These are phyloP conservation scores for Tylopilus intermedius DNA, from an alignment of 768 basidiomycete species.

Conservation along the genomic window DNA sequence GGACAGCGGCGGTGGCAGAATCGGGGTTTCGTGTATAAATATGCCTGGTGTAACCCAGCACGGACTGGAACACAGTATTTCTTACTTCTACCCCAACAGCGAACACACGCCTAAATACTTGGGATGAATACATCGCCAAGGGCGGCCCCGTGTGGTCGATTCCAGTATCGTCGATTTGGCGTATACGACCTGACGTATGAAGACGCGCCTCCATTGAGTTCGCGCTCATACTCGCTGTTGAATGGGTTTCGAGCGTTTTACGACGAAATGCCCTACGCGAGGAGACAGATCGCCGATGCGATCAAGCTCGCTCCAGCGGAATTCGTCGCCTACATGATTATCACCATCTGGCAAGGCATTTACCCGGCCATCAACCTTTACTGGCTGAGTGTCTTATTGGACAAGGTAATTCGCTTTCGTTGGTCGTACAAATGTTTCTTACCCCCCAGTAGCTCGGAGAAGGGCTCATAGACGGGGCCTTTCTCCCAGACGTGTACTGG, in stretches of 20 bases:
- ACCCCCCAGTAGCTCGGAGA: slow-evolving; percentile 14
- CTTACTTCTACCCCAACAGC: not conserved
- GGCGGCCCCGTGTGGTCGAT: not conserved
- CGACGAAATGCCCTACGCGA: slow-evolving; percentile 1
- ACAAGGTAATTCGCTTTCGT: slow-evolving; percentile 12
- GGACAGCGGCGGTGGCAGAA: slow-evolving; percentile 5
- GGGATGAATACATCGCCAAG: not conserved
- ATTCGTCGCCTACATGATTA: slow-evolving; percentile 23
- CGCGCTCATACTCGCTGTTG: not conserved
- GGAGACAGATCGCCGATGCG: slow-evolving; percentile 14
- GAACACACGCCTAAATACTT: not conserved
- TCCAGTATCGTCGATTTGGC: slow-evolving; percentile 17
- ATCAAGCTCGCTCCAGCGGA: slow-evolving; percentile 18
- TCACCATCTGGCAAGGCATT: slow-evolving; percentile 28
- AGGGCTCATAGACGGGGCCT: not conserved
- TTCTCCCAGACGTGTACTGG: slow-evolving; percentile 5
- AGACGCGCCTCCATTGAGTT: not conserved
- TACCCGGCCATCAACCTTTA: slow-evolving; percentile 35
- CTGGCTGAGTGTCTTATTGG: slow-evolving; percentile 30
- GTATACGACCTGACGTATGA: slow-evolving; percentile 24
- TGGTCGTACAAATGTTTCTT: not conserved
- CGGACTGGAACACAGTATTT: not conserved
- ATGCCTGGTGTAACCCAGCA: not conserved
- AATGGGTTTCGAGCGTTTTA: not conserved
- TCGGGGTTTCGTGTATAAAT: slow-evolving; percentile 4